Base-by-base conservation (phyloP, 495 filamentous ascomycete genomes). In the Trypethelium eluteriae region DNA sequence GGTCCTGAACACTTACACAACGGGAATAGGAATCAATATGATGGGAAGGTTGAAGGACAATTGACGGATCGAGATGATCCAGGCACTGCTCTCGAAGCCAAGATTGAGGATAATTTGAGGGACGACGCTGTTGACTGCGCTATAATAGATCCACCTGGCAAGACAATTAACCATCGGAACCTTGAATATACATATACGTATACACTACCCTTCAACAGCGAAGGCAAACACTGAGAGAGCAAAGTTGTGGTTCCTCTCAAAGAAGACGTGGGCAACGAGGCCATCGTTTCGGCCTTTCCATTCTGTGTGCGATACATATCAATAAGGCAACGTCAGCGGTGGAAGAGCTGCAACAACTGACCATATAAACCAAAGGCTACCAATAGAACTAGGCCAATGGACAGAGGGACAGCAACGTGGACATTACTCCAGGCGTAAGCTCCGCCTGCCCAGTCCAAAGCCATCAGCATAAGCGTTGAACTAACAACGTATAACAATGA, bases 191-290 rank as follows among this genome's bases (percentile, higher is more conserved):
- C 25, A 25, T 39, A 3, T 11, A 47, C 47, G 62, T 70, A n/a
- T 32, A 16, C 12, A 34, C 3, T 63, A 44, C 68, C 81, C 81
- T 74, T 85, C 82, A 39, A 84, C 81, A 3, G 79, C 82, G 68
- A 82, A 83, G 16, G 81, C 81, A 68, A 83, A 84, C 38, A 79
- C 73, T 0, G 83, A 78, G 36, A 83, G 77, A 0, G 75, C 75
- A 63, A 85, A 85, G 67, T 85, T 85, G 25, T 78, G 78, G 38
- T 81, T 80, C 34, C 76, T 69, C 39, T 71, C 70, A 73, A 84
- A 85, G 76, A 83, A 84, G 56, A 83, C 75, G 69, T 85, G 81
- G 1, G 81, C 81, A 0, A 84, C 74, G 16, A 85, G 76, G 2
- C 81, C 82, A 64, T 84, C 81, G 34, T 72, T 70, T 68, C 81